Conservation (phyloP, 148 eudicot genomes). For the Amaranthus cruentus region DNA sequence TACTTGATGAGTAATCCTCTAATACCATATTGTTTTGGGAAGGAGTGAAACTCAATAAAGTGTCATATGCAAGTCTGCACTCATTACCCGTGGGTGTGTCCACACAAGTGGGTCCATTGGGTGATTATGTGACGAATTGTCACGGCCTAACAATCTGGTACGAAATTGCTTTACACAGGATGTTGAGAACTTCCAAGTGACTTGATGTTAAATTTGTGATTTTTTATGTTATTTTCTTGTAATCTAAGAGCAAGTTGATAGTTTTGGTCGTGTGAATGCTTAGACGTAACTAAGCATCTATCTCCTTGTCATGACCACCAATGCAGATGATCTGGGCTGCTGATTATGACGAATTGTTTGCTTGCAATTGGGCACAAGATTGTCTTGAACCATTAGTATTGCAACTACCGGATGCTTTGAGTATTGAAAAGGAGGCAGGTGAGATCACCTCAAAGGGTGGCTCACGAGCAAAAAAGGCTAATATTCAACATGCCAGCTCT, state of each 20-base stretch:
- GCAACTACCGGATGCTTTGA: conserved; percentile 54
- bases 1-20: too few species aligned
- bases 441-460: conserved; percentile 40
- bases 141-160: neutral
- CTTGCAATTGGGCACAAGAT: conserved; percentile 52
- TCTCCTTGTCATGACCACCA: conserved; percentile 13
- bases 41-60: too few species aligned
- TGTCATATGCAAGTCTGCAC: too few species aligned
- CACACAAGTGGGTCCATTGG: too few species aligned
- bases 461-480: conserved; percentile 36
- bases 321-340: conserved; percentile 99
- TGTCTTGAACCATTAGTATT: conserved; percentile 72
- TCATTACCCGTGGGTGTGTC: too few species aligned
- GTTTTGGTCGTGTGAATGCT: neutral
- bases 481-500: conserved; percentile 39
- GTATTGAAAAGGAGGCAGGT: conserved; percentile 34
- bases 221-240: neutral
- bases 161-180: conserved; percentile 2
- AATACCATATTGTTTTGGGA: too few species aligned
- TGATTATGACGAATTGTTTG: conserved; percentile 77
- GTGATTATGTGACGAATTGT: too few species aligned
- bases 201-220: neutral
- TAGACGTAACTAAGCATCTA: neutral
- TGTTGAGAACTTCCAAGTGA: neutral
- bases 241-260: neutral